Percentiles rank a stretch among this genome's conserved stretches.
These are phyloP conservation scores for Podospora bellae-mahoneyi DNA, from an alignment of 495 filamentous ascomycete species.

Conservation along the genomic window DNA sequence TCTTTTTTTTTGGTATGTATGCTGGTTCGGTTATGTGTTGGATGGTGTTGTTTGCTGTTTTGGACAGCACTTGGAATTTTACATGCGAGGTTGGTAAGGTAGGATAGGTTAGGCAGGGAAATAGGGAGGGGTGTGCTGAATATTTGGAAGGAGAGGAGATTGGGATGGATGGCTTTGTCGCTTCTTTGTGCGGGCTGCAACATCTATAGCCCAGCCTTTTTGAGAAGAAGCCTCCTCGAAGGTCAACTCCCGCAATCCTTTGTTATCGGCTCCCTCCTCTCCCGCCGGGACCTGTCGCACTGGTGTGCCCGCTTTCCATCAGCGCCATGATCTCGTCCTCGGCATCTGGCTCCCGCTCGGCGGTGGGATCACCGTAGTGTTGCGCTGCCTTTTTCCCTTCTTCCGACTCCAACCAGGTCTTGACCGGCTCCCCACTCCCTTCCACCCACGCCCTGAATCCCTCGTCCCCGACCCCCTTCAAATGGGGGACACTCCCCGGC, in stretches of 20 bases:
- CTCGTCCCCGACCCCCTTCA: neutral
- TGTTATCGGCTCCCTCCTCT: neutral
- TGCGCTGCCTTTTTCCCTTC: neutral
- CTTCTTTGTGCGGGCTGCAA: too few species aligned
- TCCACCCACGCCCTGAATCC: neutral
- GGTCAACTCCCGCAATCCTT: neutral
- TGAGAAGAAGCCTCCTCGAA: too few species aligned
- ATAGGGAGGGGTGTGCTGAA: too few species aligned
- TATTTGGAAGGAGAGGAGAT: too few species aligned
- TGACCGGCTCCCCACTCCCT: neutral
- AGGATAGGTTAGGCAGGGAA: too few species aligned
- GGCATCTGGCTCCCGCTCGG: neutral
- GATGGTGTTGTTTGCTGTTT: too few species aligned
- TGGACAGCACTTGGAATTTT: too few species aligned
- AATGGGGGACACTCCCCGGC: neutral
- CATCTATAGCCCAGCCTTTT: too few species aligned
- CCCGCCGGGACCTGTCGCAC: neutral
- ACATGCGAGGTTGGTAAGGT: too few species aligned
- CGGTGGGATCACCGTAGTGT: neutral
- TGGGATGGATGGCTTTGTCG: too few species aligned
- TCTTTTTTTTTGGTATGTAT: too few species aligned
- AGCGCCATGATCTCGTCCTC: neutral
- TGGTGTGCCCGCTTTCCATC: neutral
- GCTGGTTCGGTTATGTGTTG: too few species aligned
- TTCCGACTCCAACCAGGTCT: neutral